Evolutionary conservation across 768 basidiomycete species (phyloP), one percentile per base, ranked within the genome.

Genomic region (Russula emetica): DNA sequence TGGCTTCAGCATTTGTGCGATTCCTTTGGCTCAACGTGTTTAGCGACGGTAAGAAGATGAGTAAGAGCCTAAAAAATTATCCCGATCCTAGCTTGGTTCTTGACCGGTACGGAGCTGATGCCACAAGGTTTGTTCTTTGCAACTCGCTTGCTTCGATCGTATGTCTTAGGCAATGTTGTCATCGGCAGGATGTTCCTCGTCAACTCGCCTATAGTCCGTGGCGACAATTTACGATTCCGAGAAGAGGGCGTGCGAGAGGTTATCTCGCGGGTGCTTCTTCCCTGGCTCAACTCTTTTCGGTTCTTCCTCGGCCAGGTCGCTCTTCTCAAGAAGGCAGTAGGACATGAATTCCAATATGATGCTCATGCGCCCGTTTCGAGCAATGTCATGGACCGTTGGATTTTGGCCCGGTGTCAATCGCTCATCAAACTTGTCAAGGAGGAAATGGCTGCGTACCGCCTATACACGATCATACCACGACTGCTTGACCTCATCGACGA

Each of bases 301-400:
- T 99, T 99, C 84, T 97, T 98, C 85, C 81, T 98, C 54, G 93
- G 92, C n/a, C 95, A 98, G 73, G 91, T 85, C 40, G 87, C 86
- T 4, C 78, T 98, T 28, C 80, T 93, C 70, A 88, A 93, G 75
- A 96, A 96, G 73, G 84, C 83, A 24, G 82, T 82, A 10, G 86
- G 86, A 5, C 76, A 84, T 64, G 83, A 86, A 55, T 98, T 98
- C 78, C 78, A 81, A 67, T 98, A 98, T 75, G 84, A 97, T 71
- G 82, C 90, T n/a, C 85, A 93, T 69, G 90, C 90, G 0, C 82
- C 88, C 7, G 78, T 89, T 22, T 90, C 92, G 16, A 82, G 77
- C 69, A 99, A 98, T 72, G 94, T 98, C 71, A 98, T 98, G 96
- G 97, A 99, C 72, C 83, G 92, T 45, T 98, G 97, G 97, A 90